Evolutionary conservation across 345 rosid genomes (phyloP).

Genomic region (Iberis pinnata): DNA sequence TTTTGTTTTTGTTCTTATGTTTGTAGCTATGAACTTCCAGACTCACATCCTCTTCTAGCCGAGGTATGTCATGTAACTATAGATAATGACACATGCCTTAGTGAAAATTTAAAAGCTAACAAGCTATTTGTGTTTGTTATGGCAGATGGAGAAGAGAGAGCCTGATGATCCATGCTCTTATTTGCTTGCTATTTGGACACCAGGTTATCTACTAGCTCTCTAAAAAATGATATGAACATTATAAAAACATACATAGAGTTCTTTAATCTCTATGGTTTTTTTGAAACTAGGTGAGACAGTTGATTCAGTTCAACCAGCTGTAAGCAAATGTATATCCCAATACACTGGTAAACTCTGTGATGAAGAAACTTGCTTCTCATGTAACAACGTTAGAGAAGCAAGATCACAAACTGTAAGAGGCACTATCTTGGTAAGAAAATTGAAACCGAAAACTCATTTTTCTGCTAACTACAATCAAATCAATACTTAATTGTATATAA

Average conservation of each 20-base stretch:
- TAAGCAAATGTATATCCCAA: slow-evolving; percentile 47
- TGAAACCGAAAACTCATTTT: slow-evolving; percentile 12
- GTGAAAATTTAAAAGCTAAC: slow-evolving; percentile 13
- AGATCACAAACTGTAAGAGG: slow-evolving; percentile 75
- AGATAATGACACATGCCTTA: slow-evolving; percentile 1
- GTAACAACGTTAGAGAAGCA: slow-evolving; percentile 64
- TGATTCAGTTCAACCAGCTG: slow-evolving; percentile 57
- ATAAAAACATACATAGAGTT: not conserved
- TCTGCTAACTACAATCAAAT: not conserved
- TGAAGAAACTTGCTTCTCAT: slow-evolving; percentile 63
- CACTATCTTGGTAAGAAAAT: slow-evolving; percentile 61
- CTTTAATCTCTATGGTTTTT: not conserved
- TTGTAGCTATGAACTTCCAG: slow-evolving; percentile 86
- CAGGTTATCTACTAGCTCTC: slow-evolving; percentile 45
- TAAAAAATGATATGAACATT: not conserved
- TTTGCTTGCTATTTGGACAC: slow-evolving; percentile 95
- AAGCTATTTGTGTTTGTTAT: slow-evolving; percentile 18
- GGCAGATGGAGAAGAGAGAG: slow-evolving; percentile 74
- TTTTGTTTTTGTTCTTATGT: slow-evolving; percentile 4
- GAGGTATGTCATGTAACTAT: slow-evolving; percentile 44
- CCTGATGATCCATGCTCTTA: slow-evolving; percentile 77
- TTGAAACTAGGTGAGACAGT: slow-evolving; percentile 68
- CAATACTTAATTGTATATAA: not conserved
- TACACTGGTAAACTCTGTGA: slow-evolving; percentile 43
- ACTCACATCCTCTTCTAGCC: slow-evolving; percentile 68